A percentile compares a stretch with the other conserved stretches of the same genome.
Evolutionary conservation across 345 rosid genomes (phyloP).

Genomic region (Hypericum androsaemum): DNA sequence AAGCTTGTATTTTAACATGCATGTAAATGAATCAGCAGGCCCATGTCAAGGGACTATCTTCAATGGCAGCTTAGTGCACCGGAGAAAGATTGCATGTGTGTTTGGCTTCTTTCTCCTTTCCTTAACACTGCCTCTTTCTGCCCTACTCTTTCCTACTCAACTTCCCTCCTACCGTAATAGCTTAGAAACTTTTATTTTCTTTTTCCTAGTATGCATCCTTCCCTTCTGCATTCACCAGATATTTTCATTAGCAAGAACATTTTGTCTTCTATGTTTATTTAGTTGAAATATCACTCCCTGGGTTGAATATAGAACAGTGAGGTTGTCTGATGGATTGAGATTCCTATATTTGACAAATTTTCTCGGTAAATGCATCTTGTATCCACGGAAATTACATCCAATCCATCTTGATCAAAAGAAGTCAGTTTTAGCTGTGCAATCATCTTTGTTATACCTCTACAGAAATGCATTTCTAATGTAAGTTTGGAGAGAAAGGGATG

Average conservation of each 20-base stretch:
- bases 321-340: no score
- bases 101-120: slow-evolving; percentile 99
- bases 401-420: no score
- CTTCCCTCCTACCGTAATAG: slow-evolving; percentile 48
- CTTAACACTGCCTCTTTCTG: slow-evolving; percentile 83
- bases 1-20: slow-evolving; percentile 72
- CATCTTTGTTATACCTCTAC: no score
- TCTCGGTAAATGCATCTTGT: no score
- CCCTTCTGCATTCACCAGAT: slow-evolving; percentile 27
- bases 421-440: no score
- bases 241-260: slow-evolving; percentile 12
- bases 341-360: no score
- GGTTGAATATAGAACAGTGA: no score
- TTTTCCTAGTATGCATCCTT: slow-evolving; percentile 17
- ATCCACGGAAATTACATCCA: no score
- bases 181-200: slow-evolving; percentile 25
- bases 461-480: no score
- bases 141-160: slow-evolving; percentile 66
- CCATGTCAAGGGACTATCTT: slow-evolving; percentile 95
- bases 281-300: no score
- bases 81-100: slow-evolving; percentile 97
- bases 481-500: no score
- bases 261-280: no score
- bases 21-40: slow-evolving; percentile 99
- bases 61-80: slow-evolving; percentile 98